Conservation (phyloP, 108 stramenopile genomes). For the Nitzschia palea region DNA sequence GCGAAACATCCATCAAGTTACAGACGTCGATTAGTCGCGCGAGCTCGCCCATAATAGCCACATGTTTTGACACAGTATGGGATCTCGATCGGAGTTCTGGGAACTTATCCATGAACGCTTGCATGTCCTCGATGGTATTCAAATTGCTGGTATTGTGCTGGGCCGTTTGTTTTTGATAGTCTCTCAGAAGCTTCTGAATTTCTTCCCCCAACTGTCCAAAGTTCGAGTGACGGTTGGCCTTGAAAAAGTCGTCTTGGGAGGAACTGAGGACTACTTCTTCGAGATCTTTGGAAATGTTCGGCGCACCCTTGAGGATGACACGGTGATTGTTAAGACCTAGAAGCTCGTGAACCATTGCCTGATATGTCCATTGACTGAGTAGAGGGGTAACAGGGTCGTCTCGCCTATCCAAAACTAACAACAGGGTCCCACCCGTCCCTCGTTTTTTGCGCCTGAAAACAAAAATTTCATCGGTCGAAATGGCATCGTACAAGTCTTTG, state of each 20-base stretch:
- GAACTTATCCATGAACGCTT: slow-evolving; percentile 96
- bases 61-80: slow-evolving; percentile 94
- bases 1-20: slow-evolving; percentile 95
- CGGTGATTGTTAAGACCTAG: slow-evolving; percentile 97
- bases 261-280: slow-evolving; percentile 95
- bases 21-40: slow-evolving; percentile 92
- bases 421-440: slow-evolving; percentile 44
- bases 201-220: slow-evolving; percentile 97
- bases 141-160: slow-evolving; percentile 79
- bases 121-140: slow-evolving; percentile 98
- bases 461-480: slow-evolving; percentile 90
- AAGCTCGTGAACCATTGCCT: slow-evolving; percentile 99
- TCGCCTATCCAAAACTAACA: slow-evolving; percentile 94
- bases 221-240: slow-evolving; percentile 89
- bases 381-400: slow-evolving; percentile 99
- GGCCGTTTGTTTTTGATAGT: slow-evolving; percentile 91
- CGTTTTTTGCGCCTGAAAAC: slow-evolving; percentile 74
- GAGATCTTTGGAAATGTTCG: slow-evolving; percentile 91
- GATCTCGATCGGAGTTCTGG: slow-evolving; percentile 89
- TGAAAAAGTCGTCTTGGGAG: slow-evolving; percentile 94
- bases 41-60: slow-evolving; percentile 97
- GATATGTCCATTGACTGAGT: slow-evolving; percentile 99
- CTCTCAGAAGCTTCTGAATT: slow-evolving; percentile 91
- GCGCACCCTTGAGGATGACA: slow-evolving; percentile 91
- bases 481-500: slow-evolving; percentile 69